These are phyloP conservation scores for Clarireedia homoeocarpa DNA, from an alignment of 2,329 filamentous ascomycete genomes.

Conservation along the genomic window DNA sequence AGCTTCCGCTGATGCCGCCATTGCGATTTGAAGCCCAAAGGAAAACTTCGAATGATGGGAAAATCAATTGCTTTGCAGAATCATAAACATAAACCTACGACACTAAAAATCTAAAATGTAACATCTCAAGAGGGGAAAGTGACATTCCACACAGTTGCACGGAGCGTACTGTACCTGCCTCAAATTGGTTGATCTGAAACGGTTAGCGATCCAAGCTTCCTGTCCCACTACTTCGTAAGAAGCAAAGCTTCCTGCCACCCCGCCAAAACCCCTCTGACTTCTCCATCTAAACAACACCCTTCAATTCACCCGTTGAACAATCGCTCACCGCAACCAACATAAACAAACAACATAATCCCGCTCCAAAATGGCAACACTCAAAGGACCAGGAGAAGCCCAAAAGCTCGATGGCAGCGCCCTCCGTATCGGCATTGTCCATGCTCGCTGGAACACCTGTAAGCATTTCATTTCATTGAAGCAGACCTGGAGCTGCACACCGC, in stretches of 20 bases:
- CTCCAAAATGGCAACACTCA: conserved; percentile 31
- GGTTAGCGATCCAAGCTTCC: background rate
- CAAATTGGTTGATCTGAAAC: background rate
- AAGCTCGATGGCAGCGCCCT: conserved; percentile 62
- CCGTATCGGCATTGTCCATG: conserved; percentile 91
- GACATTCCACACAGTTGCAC: background rate
- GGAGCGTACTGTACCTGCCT: no score
- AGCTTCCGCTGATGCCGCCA: background rate
- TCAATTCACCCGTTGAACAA: background rate
- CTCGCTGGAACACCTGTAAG: conserved; percentile 70
- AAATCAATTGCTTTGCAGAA: no score
- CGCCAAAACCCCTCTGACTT: conserved; percentile 4
- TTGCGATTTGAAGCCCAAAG: background rate
- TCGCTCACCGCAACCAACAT: background rate
- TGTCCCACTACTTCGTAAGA: background rate
- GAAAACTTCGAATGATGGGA: no score
- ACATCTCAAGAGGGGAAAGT: background rate
- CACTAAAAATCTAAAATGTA: no score
- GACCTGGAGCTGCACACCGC: conserved; percentile 1
- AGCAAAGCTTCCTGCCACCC: background rate
- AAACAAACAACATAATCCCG: background rate
- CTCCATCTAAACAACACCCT: conserved; percentile 3
- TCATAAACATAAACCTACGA: no score
- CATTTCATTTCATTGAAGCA: background rate
- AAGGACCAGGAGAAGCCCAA: conserved; percentile 55